Percentiles rank a stretch among this genome's conserved stretches.
These are phyloP conservation scores for Amanita brunnescens DNA, from an alignment of 768 basidiomycete species.

Conservation along the genomic window DNA sequence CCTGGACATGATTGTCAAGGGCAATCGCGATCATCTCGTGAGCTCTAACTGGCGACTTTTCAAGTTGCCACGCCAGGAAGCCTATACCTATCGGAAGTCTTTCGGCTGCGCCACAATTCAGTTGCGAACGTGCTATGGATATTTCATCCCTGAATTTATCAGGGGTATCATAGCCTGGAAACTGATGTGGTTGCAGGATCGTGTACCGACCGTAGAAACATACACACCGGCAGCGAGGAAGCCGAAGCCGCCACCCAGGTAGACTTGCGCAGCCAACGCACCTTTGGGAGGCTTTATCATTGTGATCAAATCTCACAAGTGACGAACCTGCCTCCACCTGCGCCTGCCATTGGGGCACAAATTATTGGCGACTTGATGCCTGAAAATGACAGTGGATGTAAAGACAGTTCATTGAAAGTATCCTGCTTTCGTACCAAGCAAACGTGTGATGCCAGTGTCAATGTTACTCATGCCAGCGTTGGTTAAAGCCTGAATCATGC, in stretches of 20 bases:
- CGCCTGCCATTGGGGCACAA: constrained; percentile 64
- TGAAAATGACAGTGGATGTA: constrained; percentile 15
- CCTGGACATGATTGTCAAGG: constrained; percentile 47
- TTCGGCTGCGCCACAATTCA: constrained; percentile 26
- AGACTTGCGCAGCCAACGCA: constrained; percentile 49
- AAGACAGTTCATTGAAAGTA: background rate
- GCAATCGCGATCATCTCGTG: constrained; percentile 37
- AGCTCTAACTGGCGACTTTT: constrained; percentile 32
- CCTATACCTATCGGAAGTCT: constrained; percentile 64
- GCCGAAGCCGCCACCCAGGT: constrained; percentile 66
- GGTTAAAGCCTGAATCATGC: too few relatives aligned
- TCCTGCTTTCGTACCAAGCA: constrained; percentile 36
- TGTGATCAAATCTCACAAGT: constrained; percentile 1
- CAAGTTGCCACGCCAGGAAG: constrained; percentile 64
- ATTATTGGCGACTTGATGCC: constrained; percentile 54
- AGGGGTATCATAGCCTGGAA: constrained; percentile 37
- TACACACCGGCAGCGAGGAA: constrained; percentile 55
- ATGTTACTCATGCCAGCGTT: background rate
- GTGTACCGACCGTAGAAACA: background rate
- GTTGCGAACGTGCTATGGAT: constrained; percentile 35
- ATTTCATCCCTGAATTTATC: constrained; percentile 44
- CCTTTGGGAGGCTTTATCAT: constrained; percentile 22
- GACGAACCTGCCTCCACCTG: constrained; percentile 40
- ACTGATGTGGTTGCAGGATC: background rate
- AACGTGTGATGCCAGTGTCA: constrained; percentile 13